Evolutionary conservation across 257 asterid species (phyloP), one percentile per base, ranked within the genome.

Genomic region (Lavandula angustifolia): DNA sequence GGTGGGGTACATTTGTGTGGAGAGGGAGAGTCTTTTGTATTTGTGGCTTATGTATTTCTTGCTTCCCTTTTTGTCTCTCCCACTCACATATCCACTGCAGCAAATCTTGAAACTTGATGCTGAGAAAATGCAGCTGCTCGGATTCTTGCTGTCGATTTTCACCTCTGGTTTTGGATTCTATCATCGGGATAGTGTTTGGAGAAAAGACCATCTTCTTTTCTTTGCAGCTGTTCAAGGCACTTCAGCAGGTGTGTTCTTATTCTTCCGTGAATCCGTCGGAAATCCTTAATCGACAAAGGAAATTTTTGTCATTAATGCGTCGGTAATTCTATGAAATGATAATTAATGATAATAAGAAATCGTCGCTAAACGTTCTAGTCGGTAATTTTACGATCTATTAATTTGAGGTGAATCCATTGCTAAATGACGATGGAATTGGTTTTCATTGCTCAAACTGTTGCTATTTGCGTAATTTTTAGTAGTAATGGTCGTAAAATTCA

Each of bases 161-260:
- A 82, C 92, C 10, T 81, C 98, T 1, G 95, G 96, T 5, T 91
- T 84, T 3, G 98, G 94, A n/a, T 88, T 86, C 73, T 88, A 91
- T 37, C 86, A 80, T 47, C 71, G 77, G 48, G 62, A 47, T 35
- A 63, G 60, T 2, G 56, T 41, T 37, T 91, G 98, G 98, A 67
- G 64, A 9, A 70, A n/a, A 17, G 9, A 57, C 46, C 86, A 80
- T 54, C 47, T 91, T 47, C 79, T 91, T 37, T 52, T 84, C 68
- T 86, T 91, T 44, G 73, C 92, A 11, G 95, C 90, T 32, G 53
- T 88, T 62, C 96, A 88, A 43, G 86, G 88, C 64, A 84, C 90
- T 4, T 76, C 95, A 10, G 70, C 95, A 56, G 95, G 98, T 56
- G 42, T 7, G 16, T 16, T 40, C 3, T 5, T 1, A 2, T 12